These are phyloP conservation scores for Kalanchoe fedtschenkoi DNA, from an alignment of 164 flowering plant genomes.

Conservation along the genomic window DNA sequence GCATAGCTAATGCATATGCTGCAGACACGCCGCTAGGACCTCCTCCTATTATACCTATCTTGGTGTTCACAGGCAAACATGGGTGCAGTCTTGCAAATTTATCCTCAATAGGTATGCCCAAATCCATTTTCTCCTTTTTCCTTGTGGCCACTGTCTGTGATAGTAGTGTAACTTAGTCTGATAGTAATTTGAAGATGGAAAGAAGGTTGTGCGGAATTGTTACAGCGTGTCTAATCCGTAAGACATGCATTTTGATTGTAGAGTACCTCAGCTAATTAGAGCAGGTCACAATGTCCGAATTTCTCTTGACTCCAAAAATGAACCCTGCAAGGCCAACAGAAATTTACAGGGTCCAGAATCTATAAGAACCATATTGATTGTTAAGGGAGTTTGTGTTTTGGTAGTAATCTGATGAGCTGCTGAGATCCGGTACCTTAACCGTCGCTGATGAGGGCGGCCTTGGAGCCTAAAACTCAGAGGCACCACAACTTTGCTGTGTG, in stretches of 20 bases:
- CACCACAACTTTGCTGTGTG: not conserved
- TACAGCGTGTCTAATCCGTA: too few species aligned
- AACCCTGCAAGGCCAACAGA: too few species aligned
- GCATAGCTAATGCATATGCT: slow-evolving; percentile 61
- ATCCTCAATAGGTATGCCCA: slow-evolving; percentile 45
- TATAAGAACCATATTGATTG: too few species aligned
- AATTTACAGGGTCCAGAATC: too few species aligned
- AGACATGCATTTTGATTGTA: too few species aligned
- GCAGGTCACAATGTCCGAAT: not conserved
- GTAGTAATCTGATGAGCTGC: too few species aligned
- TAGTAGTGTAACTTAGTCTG: not conserved
- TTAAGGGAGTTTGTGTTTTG: too few species aligned
- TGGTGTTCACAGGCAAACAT: slow-evolving; percentile 38
- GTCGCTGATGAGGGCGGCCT: too few species aligned
- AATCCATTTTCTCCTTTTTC: slow-evolving; percentile 28
- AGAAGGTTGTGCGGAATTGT: too few species aligned
- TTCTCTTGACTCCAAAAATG: too few species aligned
- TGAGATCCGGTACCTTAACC: too few species aligned
- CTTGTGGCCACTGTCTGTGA: not conserved
- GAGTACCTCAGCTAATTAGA: not conserved
- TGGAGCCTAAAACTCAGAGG: not conserved
- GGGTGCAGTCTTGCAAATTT: slow-evolving; percentile 65
- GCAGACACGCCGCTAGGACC: slow-evolving; percentile 85
- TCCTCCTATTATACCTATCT: slow-evolving; percentile 62
- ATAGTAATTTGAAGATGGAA: not conserved